phyloP scores from a whole-genome alignment of 2,329 filamentous ascomycete species.

The Dichotomopilus funicola region DNA sequence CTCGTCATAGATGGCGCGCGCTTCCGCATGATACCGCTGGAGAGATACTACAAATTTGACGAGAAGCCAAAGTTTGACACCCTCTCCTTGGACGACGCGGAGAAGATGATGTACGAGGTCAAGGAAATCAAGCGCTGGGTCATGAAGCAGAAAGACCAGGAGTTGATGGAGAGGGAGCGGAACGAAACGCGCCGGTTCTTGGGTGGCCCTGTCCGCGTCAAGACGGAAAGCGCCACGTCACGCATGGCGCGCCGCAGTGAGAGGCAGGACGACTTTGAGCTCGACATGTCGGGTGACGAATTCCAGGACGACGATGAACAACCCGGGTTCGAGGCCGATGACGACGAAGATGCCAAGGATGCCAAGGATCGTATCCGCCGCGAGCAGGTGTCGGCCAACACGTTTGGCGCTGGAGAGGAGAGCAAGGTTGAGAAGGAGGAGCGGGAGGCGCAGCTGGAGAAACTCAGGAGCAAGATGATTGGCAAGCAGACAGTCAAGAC shows the following conservation, averaged over 20 bases:
- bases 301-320: slow-evolving; percentile 89
- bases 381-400: slow-evolving; percentile 79
- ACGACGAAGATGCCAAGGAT: slow-evolving; percentile 73
- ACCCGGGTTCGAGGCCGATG: slow-evolving; percentile 67
- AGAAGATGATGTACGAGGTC: slow-evolving; percentile 75
- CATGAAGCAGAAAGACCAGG: slow-evolving; percentile 59
- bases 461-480: slow-evolving; percentile 60
- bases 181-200: slow-evolving; percentile 50
- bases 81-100: slow-evolving; percentile 76
- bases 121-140: slow-evolving; percentile 74
- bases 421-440: slow-evolving; percentile 67
- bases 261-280: slow-evolving; percentile 63
- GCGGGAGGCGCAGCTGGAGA: slow-evolving; percentile 60
- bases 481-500: slow-evolving; percentile 76
- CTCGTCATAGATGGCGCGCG: slow-evolving; percentile 62
- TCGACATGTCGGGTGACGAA: slow-evolving; percentile 61
- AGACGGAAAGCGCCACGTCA: slow-evolving; percentile 62
- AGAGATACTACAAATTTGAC: slow-evolving; percentile 91
- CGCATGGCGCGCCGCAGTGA: slow-evolving; percentile 55
- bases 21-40: slow-evolving; percentile 82
- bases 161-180: slow-evolving; percentile 52
- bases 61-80: slow-evolving; percentile 73
- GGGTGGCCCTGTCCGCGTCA: slow-evolving; percentile 53
- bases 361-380: slow-evolving; percentile 66
- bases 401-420: slow-evolving; percentile 67